phyloP scores from a whole-genome alignment of 163 green algal species.

The Chloroidium sp. region DNA sequence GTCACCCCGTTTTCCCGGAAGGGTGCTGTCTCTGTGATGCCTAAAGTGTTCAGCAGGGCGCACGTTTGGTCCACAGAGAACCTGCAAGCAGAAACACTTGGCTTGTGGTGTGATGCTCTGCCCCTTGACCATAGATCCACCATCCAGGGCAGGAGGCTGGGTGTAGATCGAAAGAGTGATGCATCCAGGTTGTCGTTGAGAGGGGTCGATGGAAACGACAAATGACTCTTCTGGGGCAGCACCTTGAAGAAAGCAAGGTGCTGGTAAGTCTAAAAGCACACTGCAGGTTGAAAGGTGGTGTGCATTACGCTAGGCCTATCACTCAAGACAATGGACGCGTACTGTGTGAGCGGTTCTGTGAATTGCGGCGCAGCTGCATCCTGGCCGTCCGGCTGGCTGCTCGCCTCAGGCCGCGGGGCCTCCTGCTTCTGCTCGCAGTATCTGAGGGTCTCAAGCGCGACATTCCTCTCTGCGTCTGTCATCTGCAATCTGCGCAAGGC shows the following conservation, averaged over 20 bases:
- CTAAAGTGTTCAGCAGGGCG: slow-evolving; percentile 13
- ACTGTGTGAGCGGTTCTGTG: neutral
- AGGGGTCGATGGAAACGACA: too few species aligned
- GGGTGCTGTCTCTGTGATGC: slow-evolving; percentile 4
- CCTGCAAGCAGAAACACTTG: slow-evolving; percentile 3
- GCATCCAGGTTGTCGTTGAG: too few species aligned
- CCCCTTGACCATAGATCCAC: too few species aligned
- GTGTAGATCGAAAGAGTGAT: too few species aligned
- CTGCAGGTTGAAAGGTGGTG: too few species aligned
- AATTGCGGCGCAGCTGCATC: neutral
- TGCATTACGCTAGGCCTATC: too few species aligned
- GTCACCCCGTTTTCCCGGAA: slow-evolving; percentile 17
- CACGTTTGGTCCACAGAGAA: slow-evolving; percentile 15
- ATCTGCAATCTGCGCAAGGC: slow-evolving; percentile 18
- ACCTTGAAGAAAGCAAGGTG: too few species aligned
- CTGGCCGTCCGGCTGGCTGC: neutral
- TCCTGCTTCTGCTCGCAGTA: slow-evolving; percentile 1
- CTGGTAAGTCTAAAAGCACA: too few species aligned
- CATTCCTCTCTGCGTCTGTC: slow-evolving; percentile 20
- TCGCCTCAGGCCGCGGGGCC: neutral
- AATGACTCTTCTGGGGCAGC: too few species aligned
- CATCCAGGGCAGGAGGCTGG: too few species aligned
- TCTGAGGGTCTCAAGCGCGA: slow-evolving; percentile 21
- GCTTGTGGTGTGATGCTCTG: too few species aligned
- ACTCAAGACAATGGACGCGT: neutral